Percentiles rank a stretch among this genome's conserved stretches.
phyloP scores from a whole-genome alignment of 2,329 filamentous ascomycete species.

The Cryphonectria carpinicola region DNA sequence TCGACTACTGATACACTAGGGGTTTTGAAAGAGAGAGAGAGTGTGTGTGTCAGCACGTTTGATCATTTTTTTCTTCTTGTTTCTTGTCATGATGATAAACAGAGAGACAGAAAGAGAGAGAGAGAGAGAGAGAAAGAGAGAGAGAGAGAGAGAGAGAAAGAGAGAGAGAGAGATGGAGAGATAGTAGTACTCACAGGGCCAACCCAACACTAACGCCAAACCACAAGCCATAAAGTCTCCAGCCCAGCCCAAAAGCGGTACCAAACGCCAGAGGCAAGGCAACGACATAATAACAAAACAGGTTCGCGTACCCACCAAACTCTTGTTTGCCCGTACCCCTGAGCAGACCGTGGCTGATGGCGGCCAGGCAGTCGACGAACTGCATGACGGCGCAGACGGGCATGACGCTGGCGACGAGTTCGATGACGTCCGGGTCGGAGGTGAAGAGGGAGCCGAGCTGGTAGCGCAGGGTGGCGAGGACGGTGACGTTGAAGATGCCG shows the following conservation, averaged over 20 bases:
- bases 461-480: slow-evolving; percentile 71
- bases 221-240: slow-evolving; percentile 84
- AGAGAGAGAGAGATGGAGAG: background rate
- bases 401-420: slow-evolving; percentile 69
- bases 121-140: background rate
- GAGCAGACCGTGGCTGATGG: slow-evolving; percentile 81
- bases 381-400: slow-evolving; percentile 88
- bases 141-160: background rate
- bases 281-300: slow-evolving; percentile 84
- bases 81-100: too few relatives aligned
- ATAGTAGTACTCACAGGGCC: slow-evolving; percentile 52
- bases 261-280: slow-evolving; percentile 84
- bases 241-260: slow-evolving; percentile 75
- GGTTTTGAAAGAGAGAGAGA: slow-evolving; percentile 11
- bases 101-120: background rate
- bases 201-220: slow-evolving; percentile 75
- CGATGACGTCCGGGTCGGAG: slow-evolving; percentile 70
- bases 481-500: slow-evolving; percentile 76
- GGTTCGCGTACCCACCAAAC: slow-evolving; percentile 85
- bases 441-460: slow-evolving; percentile 80
- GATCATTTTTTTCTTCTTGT: too few relatives aligned
- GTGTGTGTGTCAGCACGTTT: background rate
- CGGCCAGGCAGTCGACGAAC: slow-evolving; percentile 80
- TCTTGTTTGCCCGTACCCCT: slow-evolving; percentile 87
- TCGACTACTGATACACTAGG: slow-evolving; percentile 56